These are phyloP conservation scores for Lichtheimia ramosa DNA, from an alignment of 371 early-diverging fungal genomes.

Conservation along the genomic window DNA sequence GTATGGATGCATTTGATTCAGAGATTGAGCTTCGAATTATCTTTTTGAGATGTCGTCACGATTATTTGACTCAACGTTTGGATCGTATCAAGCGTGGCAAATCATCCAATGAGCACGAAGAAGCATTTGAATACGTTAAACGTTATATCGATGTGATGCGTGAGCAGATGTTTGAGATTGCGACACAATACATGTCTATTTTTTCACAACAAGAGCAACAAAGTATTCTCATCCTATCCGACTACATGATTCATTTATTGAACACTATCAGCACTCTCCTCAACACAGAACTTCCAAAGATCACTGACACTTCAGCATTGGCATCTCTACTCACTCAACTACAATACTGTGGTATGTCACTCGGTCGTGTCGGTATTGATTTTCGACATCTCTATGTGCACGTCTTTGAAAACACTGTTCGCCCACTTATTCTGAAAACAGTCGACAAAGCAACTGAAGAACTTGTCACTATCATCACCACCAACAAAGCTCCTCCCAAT, in stretches of 20 bases:
- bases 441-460: slow-evolving; percentile 51
- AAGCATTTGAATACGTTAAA: slow-evolving; percentile 68
- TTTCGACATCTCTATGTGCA: slow-evolving; percentile 65
- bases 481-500: slow-evolving; percentile 35
- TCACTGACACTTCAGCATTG: slow-evolving; percentile 65
- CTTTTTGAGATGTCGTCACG: slow-evolving; percentile 74
- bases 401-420: slow-evolving; percentile 65
- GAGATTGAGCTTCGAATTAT: slow-evolving; percentile 73
- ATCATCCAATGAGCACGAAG: slow-evolving; percentile 27
- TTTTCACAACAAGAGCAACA: slow-evolving; percentile 61
- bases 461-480: slow-evolving; percentile 27
- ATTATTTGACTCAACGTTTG: slow-evolving; percentile 59
- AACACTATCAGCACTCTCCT: slow-evolving; percentile 35
- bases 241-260: slow-evolving; percentile 54
- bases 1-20: slow-evolving; percentile 70
- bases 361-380: slow-evolving; percentile 80
- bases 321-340: slow-evolving; percentile 71
- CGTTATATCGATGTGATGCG: slow-evolving; percentile 76
- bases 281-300: slow-evolving; percentile 41
- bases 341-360: slow-evolving; percentile 84
- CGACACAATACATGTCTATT: slow-evolving; percentile 80
- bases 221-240: slow-evolving; percentile 42
- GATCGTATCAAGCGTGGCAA: slow-evolving; percentile 33
- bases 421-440: slow-evolving; percentile 51
- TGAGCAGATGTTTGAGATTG: slow-evolving; percentile 80